A percentile compares a stretch with the other conserved stretches of the same genome.
Evolutionary conservation across 75 land plant genomes (phyloP).

Genomic region (Chamaecyparis obtusa): DNA sequence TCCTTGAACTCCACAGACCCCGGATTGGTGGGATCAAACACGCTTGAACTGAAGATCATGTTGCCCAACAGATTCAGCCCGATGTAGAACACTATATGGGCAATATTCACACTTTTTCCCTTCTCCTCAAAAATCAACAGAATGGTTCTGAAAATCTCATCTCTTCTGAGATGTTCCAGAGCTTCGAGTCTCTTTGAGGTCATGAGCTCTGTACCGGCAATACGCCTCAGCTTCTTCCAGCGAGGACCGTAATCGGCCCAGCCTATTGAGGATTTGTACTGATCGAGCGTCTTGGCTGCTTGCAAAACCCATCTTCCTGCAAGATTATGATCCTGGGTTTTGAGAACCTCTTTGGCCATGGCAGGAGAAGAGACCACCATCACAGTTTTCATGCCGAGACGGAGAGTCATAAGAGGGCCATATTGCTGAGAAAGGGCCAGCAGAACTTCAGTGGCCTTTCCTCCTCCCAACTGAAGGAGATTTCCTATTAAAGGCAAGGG

Average conservation of each 20-base stretch:
- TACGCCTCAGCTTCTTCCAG: background rate
- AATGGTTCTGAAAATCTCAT: constrained; percentile 19
- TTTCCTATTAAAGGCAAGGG: background rate
- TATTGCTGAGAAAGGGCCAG: background rate
- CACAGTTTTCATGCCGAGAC: background rate
- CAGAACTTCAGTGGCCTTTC: background rate
- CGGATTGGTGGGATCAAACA: background rate
- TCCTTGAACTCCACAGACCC: background rate
- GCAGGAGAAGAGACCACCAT: background rate
- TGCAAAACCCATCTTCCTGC: background rate
- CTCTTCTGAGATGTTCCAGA: constrained; percentile 5
- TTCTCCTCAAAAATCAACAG: constrained; percentile 16
- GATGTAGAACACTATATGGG: background rate
- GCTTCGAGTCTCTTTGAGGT: background rate
- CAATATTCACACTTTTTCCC: background rate
- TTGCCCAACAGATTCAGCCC: background rate
- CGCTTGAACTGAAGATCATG: background rate
- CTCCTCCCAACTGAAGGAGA: background rate
- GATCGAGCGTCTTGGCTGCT: background rate
- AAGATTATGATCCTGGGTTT: background rate
- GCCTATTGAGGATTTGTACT: background rate
- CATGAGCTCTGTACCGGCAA: background rate
- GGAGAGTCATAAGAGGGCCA: background rate
- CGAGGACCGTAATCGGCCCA: background rate
- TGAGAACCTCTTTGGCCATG: background rate